Conservation (phyloP, 768 basidiomycete species). For the Daedaleopsis nitida region DNA sequence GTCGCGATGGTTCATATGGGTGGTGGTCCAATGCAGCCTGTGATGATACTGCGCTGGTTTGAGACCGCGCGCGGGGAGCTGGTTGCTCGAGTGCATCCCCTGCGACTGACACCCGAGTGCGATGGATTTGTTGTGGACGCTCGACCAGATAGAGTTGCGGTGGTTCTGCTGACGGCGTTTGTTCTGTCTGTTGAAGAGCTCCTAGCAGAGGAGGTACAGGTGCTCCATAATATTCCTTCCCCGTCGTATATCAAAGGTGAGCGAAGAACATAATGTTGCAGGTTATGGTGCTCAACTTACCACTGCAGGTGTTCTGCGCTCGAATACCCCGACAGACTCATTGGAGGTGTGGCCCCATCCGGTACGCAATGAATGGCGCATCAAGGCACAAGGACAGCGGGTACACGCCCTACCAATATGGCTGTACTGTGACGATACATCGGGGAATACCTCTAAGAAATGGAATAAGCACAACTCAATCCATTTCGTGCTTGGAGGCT, state of each 20-base stretch:
- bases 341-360: neutral
- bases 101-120: neutral
- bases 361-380: neutral
- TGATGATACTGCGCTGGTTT: neutral
- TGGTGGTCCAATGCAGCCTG: too few relatives aligned
- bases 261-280: too few relatives aligned
- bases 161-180: neutral
- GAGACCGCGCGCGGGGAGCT: neutral
- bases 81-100: neutral
- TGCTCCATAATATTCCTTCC: neutral
- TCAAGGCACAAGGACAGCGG: neutral
- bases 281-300: too few relatives aligned
- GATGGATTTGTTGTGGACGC: neutral
- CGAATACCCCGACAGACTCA: too few relatives aligned
- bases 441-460: slow-evolving; percentile 46
- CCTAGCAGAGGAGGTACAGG: neutral
- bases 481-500: slow-evolving; percentile 38
- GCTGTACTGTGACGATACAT: slow-evolving; percentile 47
- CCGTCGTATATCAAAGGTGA: neutral
- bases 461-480: slow-evolving; percentile 48
- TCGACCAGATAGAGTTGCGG: neutral
- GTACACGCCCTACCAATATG: slow-evolving; percentile 34
- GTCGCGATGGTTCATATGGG: neutral
- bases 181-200: neutral
- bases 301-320: too few relatives aligned